Conservation (phyloP, 306 rosid species). For the Castanospermum australe region DNA sequence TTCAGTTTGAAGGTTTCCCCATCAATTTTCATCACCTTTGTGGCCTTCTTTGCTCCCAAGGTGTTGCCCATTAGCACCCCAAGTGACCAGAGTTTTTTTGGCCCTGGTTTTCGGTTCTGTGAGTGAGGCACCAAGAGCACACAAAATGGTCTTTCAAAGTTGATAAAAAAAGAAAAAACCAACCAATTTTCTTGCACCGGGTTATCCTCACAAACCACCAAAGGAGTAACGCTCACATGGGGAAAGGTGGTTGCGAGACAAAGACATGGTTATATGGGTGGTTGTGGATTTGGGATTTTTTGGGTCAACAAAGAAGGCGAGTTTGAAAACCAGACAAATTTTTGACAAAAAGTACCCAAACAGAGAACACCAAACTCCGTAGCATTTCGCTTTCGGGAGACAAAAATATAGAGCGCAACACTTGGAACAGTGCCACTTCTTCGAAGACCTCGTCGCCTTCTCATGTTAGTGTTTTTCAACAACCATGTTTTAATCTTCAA, state of each 20-base stretch:
- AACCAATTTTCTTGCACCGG: not conserved
- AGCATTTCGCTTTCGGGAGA: slow-evolving; percentile 21
- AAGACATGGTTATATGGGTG: slow-evolving; percentile 34
- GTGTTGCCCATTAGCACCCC: slow-evolving; percentile 64
- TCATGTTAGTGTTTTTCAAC: slow-evolving; percentile 21
- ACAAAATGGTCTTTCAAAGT: not conserved
- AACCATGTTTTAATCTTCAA: slow-evolving; percentile 19
- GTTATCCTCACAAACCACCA: slow-evolving; percentile 23
- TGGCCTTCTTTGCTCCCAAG: slow-evolving; percentile 63
- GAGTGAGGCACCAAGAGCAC: not conserved
- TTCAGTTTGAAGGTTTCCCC: slow-evolving; percentile 78
- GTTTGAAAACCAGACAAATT: slow-evolving; percentile 28
- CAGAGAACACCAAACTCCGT: slow-evolving; percentile 29
- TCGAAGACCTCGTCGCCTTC: not conserved
- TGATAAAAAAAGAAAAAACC: not conserved
- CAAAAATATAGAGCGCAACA: not conserved
- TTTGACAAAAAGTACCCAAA: slow-evolving; percentile 28
- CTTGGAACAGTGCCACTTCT: not conserved
- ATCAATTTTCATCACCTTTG: slow-evolving; percentile 78
- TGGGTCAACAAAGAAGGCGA: slow-evolving; percentile 73
- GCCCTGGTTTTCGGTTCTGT: not conserved
- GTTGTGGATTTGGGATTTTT: slow-evolving; percentile 18
- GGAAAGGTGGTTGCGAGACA: slow-evolving; percentile 38
- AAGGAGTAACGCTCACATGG: not conserved
- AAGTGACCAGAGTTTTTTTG: not conserved